Base-by-base conservation (phyloP, 306 rosid species). In the Prinsepia uniflora region DNA sequence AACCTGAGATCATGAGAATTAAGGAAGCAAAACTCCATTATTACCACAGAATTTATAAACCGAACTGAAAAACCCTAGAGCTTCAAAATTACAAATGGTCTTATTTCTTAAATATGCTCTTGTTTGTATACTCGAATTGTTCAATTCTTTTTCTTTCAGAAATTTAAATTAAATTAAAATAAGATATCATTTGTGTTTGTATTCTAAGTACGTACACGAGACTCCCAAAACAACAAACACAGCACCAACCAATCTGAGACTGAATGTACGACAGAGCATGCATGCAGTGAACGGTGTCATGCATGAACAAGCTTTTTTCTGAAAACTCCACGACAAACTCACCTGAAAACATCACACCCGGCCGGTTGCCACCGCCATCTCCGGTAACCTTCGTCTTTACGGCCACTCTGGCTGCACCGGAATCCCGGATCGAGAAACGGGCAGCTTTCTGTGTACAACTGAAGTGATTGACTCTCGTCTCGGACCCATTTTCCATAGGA, bases 371-470 rank as follows among this genome's bases (percentile, higher is more conserved):
- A 91, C 65, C 89, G 79, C 99, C 99, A 87, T 68, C 81, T 72
- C 4, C 83, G 86, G 55, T 72, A 91, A 17, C 66, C 79, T 2
- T 82, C 62, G 72, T 89, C 83, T 61, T 46, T 81, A 34, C 99
- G 79, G 7, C 97, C 96, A 42, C 81, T 91, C 40, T 45, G 80
- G 45, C 19, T 69, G 78, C 99, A 95, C 74, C 89, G 91, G 67
- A 95, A 95, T 11, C 99, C 99, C 0, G 92, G 93, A 79, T 95
- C 99, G 17, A 91, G 84, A 74, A 89, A 95, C 4, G 81, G 90
- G 57, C 99, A 95, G 8, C 47, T 77, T 75, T 95, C 99, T 2
- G 71, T 58, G 77, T 95, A 95, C 0, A 72, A 73, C 44, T 64
- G 69, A 65, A 15, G 58, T 0, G 81, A 19, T 20, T 79, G 56